Conservation (phyloP, 768 basidiomycete genomes). For the Leccinum subtestaceum region DNA sequence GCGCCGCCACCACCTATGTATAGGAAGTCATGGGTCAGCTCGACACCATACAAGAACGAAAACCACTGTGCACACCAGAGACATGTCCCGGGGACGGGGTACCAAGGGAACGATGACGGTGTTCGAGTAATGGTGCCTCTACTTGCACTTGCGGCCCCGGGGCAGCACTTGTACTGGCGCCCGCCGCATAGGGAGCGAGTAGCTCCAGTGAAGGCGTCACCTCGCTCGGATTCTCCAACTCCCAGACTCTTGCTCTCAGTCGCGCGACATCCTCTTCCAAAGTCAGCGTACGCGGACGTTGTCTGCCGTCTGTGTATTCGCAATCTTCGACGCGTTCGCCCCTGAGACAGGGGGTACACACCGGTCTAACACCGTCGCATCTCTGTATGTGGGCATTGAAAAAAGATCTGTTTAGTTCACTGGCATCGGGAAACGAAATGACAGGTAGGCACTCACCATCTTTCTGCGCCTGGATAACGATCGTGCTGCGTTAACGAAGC, state of each 20-base stretch:
- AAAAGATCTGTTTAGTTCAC: background rate
- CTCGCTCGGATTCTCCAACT: conserved; percentile 53
- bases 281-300: conserved; percentile 55
- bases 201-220: conserved; percentile 47
- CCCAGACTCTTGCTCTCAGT: conserved; percentile 54
- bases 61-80: background rate
- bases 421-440: background rate
- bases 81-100: background rate
- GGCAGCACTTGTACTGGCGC: background rate
- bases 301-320: conserved; percentile 66
- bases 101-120: background rate
- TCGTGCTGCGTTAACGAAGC: background rate
- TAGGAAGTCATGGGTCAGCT: background rate
- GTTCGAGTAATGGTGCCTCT: background rate
- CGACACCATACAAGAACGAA: background rate
- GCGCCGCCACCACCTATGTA: background rate
- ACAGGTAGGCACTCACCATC: conserved; percentile 34
- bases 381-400: conserved; percentile 38
- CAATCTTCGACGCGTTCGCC: conserved; percentile 65
- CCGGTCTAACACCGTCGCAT: conserved; percentile 64
- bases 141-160: background rate
- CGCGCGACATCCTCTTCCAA: conserved; percentile 58
- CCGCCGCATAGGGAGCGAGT: conserved; percentile 44
- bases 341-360: conserved; percentile 60
- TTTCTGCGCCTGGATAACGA: conserved; percentile 41